Base-by-base conservation (phyloP, 495 filamentous ascomycete genomes). In the Aspergillus sclerotiicarbonarius region DNA sequence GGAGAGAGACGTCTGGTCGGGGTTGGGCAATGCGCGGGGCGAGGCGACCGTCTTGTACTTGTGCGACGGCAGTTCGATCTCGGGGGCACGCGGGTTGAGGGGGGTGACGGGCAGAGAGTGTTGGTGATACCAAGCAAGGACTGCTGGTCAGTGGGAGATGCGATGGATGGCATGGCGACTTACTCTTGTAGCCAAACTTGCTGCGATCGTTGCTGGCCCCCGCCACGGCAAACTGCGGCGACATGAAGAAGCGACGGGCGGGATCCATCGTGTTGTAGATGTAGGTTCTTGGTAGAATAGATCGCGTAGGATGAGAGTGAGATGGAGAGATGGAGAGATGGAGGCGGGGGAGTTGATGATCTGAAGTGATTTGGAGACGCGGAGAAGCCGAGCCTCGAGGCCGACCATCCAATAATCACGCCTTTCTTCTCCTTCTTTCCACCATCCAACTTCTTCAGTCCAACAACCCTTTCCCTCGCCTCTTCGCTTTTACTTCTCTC, bases 161-260 rank as follows among this genome's bases (percentile, higher is more conserved):
- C n/a, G 18, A 58, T 46, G 10, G 10, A 44, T 57, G 16, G 33
- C 43, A 51, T 30, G 37, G 53, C 16, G 29, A 9, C 76, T 48
- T 70, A 90, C 92, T 83, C 77, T 92, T 92, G 76, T 95, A 90
- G n/a, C 94, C 94, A 68, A 88, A 97, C 69, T 96, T 96, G 58
- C 77, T 72, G 49, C 89, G 73, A 71, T 94, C 90, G 45, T 86
- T 88, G 74, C 87, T 90, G 6, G 94, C 94, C 58, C 93, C 93
- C 35, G 93, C 91, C 43, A 98, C 93, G 51, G 92, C 93, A 68
- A 91, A 98, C 61, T 82, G 79, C 33, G 88, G 82, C 16, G 89
- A 88, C 25, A 82, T 80, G 80, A 98, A 96, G 81, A 98, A 97
- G 8, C 80, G 78, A 55, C 83, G 83, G 45, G 92, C 86, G 63